These are phyloP conservation scores for Rhizoclosmatium sp. DNA, from an alignment of 192 early-diverging fungal genomes.

Conservation along the genomic window DNA sequence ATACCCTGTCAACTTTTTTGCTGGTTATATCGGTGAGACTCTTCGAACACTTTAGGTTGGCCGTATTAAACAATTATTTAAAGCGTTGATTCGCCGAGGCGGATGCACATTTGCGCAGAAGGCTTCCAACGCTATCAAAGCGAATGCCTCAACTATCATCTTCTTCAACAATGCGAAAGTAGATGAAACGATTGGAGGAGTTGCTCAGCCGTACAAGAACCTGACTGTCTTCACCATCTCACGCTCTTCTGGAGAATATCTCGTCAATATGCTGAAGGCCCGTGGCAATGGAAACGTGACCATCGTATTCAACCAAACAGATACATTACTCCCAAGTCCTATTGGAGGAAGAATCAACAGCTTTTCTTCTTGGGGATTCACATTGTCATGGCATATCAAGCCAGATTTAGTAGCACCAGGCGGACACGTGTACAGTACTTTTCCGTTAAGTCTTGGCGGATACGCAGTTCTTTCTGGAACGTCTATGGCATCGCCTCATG, in stretches of 20 bases:
- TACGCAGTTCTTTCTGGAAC: slow-evolving; percentile 60
- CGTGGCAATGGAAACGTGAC: slow-evolving; percentile 18
- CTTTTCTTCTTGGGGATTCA: slow-evolving; percentile 23
- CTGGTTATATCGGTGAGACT: background rate
- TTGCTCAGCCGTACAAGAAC: background rate
- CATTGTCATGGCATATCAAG: background rate
- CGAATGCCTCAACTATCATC: slow-evolving; percentile 39
- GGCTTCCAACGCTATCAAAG: slow-evolving; percentile 41
- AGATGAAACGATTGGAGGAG: slow-evolving; percentile 17
- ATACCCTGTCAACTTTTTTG: slow-evolving; percentile 10
- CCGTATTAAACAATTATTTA: slow-evolving; percentile 30
- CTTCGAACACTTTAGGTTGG: background rate
- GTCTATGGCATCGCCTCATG: slow-evolving; percentile 82
- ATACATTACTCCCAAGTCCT: background rate
- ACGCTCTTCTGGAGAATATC: background rate
- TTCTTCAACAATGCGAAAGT: slow-evolving; percentile 39
- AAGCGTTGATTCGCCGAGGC: slow-evolving; percentile 71
- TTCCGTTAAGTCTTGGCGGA: background rate
- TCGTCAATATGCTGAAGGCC: background rate
- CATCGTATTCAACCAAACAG: background rate
- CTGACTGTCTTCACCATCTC: slow-evolving; percentile 26
- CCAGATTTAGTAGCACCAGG: slow-evolving; percentile 49
- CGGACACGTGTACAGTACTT: slow-evolving; percentile 44
- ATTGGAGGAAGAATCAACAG: background rate
- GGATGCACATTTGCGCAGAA: slow-evolving; percentile 74